phyloP scores from a whole-genome alignment of 345 rosid species.

The sweet orange (Citrus sinensis) region DVS_A1.0 CM039169.1:30137501-30138000 shows the following conservation, averaged over 20 bases:
- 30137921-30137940: too few relatives aligned
- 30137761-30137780: background rate
- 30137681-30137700: background rate
- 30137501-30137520: background rate
- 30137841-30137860: too few relatives aligned
- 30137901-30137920: too few relatives aligned
- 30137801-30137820: too few relatives aligned
- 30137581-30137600: background rate
- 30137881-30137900: too few relatives aligned
- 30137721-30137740: background rate
- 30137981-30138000: background rate
- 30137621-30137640: background rate
- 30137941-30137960: too few relatives aligned
- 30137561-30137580: background rate
- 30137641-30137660: background rate
- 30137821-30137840: too few relatives aligned
- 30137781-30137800: too few relatives aligned
- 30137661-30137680: too few relatives aligned
- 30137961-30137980: too few relatives aligned
- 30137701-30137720: background rate
- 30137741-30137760: background rate
- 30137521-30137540: background rate
- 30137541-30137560: background rate
- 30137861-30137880: too few relatives aligned
- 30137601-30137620: background rate